A percentile compares a stretch with the other conserved stretches of the same genome.
These are phyloP conservation scores for Thraustotheca clavata DNA, from an alignment of 352 stramenopile genomes.

Conservation along the genomic window DNA sequence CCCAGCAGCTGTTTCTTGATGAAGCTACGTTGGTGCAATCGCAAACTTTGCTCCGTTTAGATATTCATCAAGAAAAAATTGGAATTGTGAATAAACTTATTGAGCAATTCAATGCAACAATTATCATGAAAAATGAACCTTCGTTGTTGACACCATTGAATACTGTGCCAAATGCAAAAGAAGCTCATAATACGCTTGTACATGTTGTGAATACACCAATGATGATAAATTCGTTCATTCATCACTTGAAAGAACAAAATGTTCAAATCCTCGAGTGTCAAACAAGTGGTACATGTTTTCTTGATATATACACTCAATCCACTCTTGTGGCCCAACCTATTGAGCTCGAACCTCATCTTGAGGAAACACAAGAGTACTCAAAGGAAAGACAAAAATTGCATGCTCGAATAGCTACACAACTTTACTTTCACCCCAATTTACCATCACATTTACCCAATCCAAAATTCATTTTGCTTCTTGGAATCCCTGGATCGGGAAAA, in stretches of 20 bases:
- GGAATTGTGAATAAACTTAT: constrained; percentile 25
- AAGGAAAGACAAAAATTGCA: constrained; percentile 50
- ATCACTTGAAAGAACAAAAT: not conserved
- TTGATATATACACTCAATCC: constrained; percentile 30
- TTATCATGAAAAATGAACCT: constrained; percentile 26
- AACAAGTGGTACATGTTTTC: constrained; percentile 15
- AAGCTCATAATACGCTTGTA: constrained; percentile 7
- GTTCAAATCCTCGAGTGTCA: constrained; percentile 3
- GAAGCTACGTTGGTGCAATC: constrained; percentile 54
- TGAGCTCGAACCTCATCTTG: constrained; percentile 29
- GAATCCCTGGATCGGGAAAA: constrained; percentile 58
- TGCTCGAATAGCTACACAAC: constrained; percentile 61
- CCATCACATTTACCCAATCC: constrained; percentile 45
- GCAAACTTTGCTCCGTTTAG: constrained; percentile 43
- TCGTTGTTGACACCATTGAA: constrained; percentile 21
- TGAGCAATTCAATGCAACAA: constrained; percentile 28
- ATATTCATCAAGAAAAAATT: not conserved
- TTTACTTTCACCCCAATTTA: constrained; percentile 37
- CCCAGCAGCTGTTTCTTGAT: constrained; percentile 51
- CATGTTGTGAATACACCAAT: constrained; percentile 11
- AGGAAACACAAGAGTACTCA: constrained; percentile 37
- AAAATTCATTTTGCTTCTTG: constrained; percentile 62
- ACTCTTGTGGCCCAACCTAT: constrained; percentile 35
- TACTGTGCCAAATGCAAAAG: not conserved
- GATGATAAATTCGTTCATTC: constrained; percentile 6